These are phyloP conservation scores for Phytophthora pistaciae DNA, from an alignment of 352 stramenopile species.

Conservation along the genomic window DNA sequence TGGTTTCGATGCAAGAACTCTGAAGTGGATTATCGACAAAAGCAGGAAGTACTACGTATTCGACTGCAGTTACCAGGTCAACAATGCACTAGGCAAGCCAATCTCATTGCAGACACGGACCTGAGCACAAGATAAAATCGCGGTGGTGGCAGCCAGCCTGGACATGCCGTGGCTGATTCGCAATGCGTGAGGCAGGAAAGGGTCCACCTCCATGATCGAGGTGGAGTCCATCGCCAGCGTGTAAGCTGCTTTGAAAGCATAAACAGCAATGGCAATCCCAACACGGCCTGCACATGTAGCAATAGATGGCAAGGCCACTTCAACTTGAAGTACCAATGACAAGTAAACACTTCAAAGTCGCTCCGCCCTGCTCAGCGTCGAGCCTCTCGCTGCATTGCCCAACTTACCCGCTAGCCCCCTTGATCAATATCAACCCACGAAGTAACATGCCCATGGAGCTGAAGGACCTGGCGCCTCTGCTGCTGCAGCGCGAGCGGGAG, in stretches of 20 bases:
- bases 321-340: slow-evolving; percentile 27
- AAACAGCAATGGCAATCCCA: not conserved
- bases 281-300: not conserved
- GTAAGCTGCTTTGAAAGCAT: not conserved
- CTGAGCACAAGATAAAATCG: too few species aligned
- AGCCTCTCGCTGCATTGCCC: slow-evolving; percentile 3
- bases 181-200: not conserved
- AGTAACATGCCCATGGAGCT: slow-evolving; percentile 5
- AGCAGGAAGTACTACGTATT: too few species aligned
- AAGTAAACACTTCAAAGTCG: slow-evolving; percentile 28
- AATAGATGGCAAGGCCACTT: slow-evolving; percentile 3
- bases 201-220: not conserved
- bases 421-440: not conserved
- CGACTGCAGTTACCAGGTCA: too few species aligned
- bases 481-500: slow-evolving; percentile 16
- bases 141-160: too few species aligned
- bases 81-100: too few species aligned
- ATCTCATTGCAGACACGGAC: too few species aligned
- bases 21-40: too few species aligned
- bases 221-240: not conserved
- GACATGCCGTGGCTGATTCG: not conserved
- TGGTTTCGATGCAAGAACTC: too few species aligned
- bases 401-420: slow-evolving; percentile 8
- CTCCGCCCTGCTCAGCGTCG: slow-evolving; percentile 1
- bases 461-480: slow-evolving; percentile 23